Evolutionary conservation across 129 eudicot genomes (phyloP).

Genomic region (Lactuca saligna): DNA sequence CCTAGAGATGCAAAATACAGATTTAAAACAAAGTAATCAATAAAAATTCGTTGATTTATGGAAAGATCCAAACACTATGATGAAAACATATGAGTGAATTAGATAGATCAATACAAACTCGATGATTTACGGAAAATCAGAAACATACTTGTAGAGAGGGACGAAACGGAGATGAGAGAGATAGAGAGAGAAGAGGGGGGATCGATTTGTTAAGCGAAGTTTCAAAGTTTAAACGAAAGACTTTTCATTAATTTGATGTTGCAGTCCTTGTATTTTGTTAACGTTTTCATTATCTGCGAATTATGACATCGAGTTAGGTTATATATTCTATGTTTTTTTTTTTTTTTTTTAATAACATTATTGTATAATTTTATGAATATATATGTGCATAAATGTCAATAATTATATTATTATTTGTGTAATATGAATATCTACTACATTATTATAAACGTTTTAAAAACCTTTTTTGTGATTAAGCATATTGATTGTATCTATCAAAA

Average conservation of each 20-base stretch:
- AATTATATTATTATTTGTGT: too few relatives aligned
- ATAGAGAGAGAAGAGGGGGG: conserved; percentile 28
- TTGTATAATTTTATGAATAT: too few relatives aligned
- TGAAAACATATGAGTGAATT: background rate
- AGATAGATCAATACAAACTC: background rate
- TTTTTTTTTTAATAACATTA: too few relatives aligned
- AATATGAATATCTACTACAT: too few relatives aligned
- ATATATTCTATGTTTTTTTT: background rate
- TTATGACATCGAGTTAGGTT: background rate
- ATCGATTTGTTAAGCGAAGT: conserved; percentile 13
- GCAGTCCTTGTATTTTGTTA: background rate
- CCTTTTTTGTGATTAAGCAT: too few relatives aligned
- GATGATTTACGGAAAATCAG: conserved; percentile 8
- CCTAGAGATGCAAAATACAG: conserved; percentile 6
- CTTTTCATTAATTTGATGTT: background rate
- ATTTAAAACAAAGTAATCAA: conserved; percentile 1
- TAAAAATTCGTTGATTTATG: background rate
- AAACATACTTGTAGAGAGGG: conserved; percentile 20
- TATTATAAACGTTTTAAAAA: too few relatives aligned
- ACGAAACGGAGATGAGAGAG: background rate
- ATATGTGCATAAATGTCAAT: too few relatives aligned
- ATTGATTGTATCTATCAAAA: too few relatives aligned
- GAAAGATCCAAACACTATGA: background rate
- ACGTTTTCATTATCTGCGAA: background rate
- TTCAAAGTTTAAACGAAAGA: conserved; percentile 22